Conservation (phyloP, 345 rosid species). For the Citrus hindsii region DNA sequence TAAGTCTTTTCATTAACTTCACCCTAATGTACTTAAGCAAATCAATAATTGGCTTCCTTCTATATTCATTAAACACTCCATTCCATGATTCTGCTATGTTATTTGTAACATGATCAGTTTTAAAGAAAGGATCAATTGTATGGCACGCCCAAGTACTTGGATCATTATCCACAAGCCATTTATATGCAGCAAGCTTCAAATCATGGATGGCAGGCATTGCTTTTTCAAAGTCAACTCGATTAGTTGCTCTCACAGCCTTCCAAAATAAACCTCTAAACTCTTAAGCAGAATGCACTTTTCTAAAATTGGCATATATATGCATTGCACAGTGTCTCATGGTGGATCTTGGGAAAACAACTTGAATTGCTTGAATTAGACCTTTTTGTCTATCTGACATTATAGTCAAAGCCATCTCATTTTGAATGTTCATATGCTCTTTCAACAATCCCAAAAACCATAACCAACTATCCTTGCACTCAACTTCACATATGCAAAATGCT, state of each 20-base stretch:
- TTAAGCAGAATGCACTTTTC: not conserved
- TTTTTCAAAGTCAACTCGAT: not conserved
- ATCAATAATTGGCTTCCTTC: not conserved
- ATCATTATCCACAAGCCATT: not conserved
- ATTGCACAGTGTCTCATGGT: not conserved
- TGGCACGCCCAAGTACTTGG: not conserved
- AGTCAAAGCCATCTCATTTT: not conserved
- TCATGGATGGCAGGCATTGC: not conserved
- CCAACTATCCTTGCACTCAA: not conserved
- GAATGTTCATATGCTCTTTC: not conserved
- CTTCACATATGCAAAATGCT: not conserved
- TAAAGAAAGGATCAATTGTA: not conserved
- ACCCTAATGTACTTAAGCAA: not conserved
- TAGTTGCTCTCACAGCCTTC: not conserved
- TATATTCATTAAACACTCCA: not conserved
- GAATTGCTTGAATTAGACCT: not conserved
- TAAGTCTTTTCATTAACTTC: not conserved
- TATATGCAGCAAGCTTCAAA: not conserved
- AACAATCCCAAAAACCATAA: not conserved
- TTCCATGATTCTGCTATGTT: not conserved
- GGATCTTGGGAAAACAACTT: not conserved
- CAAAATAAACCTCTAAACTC: not conserved
- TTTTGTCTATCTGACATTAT: not conserved
- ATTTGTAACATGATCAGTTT: not conserved
- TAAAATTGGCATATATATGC: not conserved